Evolutionary conservation across 352 stramenopile species (phyloP), one percentile per base, ranked within the genome.

Genomic region (Pilasporangium apinafurcum): DNA sequence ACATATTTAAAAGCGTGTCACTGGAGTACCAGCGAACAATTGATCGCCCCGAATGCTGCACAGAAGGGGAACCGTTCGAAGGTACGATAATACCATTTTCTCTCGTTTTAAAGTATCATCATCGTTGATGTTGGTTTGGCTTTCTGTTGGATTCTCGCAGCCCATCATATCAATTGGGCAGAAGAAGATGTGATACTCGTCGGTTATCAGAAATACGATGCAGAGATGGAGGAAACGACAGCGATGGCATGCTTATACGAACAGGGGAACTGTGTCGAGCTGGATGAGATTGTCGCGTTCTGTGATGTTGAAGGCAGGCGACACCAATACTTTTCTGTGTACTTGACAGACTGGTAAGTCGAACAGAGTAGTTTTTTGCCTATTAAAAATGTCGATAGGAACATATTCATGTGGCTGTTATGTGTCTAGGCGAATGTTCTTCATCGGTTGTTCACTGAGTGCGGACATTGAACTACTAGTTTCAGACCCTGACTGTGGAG

Each of bases 381-480:
- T n/a, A n/a, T n/a, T n/a, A n/a, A n/a, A n/a, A 34, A 14, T 16
- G n/a, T 4, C 33, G 6, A 16, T 10, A 2, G 12, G 26, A 53
- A n/a, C 6, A 24, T 66, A 16, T 16, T 14, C 28, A 16, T 1
- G 17, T 29, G 46, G 40, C n/a, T 39, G 0, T 28, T 45, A 20
- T 37, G 22, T 37, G 13, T 27, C 8, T 36, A 81, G 68, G 75
- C 68, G 77, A 12, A 89, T 89, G 73, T 89, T 89, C 42, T 89
- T 89, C 37, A 61, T 89, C 47, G 71, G 63, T 9, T 89, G 77
- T 48, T 89, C 77, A 13, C 40, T 89, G 27, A 89, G 77, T 43
- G 68, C 77, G n/a, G 77, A 89, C 50, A 76, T 89, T 18, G 77
- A 89, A 51, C 59, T 89, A 12, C 58, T 89, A 3, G 77, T 89